These are phyloP conservation scores for Fusarium sp. DNA, from an alignment of 2,329 filamentous ascomycete species.

Conservation along the genomic window DNA sequence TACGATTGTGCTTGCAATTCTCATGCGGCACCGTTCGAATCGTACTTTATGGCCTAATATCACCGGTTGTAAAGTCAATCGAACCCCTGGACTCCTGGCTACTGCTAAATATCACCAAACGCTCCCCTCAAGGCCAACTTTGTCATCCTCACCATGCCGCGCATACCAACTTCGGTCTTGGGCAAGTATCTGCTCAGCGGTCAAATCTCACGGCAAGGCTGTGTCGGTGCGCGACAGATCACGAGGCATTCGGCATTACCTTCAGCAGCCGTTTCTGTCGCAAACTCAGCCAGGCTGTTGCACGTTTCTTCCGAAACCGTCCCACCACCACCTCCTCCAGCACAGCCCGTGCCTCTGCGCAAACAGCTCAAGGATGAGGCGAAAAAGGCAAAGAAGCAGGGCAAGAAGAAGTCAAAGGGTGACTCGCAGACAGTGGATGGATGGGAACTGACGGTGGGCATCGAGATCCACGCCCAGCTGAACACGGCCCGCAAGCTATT, in stretches of 20 bases:
- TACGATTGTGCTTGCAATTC: neutral
- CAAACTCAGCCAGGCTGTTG: constrained; percentile 40
- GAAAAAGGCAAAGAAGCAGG: constrained; percentile 77
- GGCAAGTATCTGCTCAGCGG: constrained; percentile 63
- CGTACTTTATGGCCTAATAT: neutral
- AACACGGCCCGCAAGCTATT: constrained; percentile 93
- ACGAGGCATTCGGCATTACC: constrained; percentile 27
- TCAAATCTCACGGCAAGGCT: constrained; percentile 56
- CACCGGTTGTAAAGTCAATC: neutral
- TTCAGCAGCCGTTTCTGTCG: constrained; percentile 19
- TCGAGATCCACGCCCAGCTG: constrained; percentile 97
- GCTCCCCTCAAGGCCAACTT: neutral
- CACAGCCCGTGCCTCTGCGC: constrained; percentile 65
- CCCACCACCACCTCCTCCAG: constrained; percentile 32
- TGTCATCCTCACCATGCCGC: constrained; percentile 53
- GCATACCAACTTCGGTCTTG: constrained; percentile 57
- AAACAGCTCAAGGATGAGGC: constrained; percentile 79
- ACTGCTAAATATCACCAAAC: neutral
- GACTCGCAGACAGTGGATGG: constrained; percentile 67
- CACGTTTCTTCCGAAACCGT: constrained; percentile 47
- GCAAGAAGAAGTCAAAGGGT: constrained; percentile 59
- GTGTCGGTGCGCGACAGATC: constrained; percentile 46
- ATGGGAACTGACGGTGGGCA: constrained; percentile 95
- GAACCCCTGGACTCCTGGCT: neutral
- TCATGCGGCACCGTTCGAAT: neutral